Evolutionary conservation across 2,329 filamentous ascomycete species (phyloP).

Genomic region (Penicillium hesseltinei): DNA sequence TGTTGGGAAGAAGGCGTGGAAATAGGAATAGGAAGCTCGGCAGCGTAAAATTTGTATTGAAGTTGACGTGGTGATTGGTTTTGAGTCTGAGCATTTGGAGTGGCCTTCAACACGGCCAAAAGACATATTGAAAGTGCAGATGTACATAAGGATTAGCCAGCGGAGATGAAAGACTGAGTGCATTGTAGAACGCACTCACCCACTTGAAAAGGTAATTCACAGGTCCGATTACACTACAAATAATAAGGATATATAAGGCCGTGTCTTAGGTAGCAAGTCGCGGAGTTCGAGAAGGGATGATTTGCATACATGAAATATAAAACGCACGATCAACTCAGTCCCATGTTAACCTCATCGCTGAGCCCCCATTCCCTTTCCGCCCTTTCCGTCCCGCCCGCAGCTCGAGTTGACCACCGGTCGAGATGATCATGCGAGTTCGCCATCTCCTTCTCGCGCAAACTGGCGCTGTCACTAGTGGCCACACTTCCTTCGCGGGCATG

Average conservation of each 20-base stretch:
- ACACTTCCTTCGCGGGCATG: constrained; percentile 27
- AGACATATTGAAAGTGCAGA: too few species aligned
- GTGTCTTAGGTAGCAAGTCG: not conserved
- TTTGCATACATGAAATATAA: not conserved
- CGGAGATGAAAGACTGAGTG: too few species aligned
- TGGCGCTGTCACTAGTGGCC: constrained; percentile 32
- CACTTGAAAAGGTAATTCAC: too few species aligned
- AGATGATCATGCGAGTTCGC: constrained; percentile 48
- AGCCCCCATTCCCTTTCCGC: constrained; percentile 66
- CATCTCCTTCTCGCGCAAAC: constrained; percentile 39
- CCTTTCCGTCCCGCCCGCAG: constrained; percentile 52
- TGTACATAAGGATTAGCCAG: too few species aligned
- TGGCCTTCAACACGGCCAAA: too few species aligned
- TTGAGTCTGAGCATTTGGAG: too few species aligned
- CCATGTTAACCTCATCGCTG: constrained; percentile 81
- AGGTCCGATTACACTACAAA: not conserved
- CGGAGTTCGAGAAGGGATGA: not conserved
- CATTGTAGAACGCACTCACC: too few species aligned
- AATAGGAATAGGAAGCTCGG: too few species aligned
- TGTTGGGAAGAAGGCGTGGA: too few species aligned
- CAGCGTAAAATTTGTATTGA: too few species aligned
- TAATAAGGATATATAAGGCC: not conserved
- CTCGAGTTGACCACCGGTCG: constrained; percentile 55
- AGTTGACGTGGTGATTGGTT: too few species aligned
- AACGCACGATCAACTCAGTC: constrained; percentile 60